phyloP scores from a whole-genome alignment of 768 basidiomycete species.

The Pleurotus tuber-regium region DNA sequence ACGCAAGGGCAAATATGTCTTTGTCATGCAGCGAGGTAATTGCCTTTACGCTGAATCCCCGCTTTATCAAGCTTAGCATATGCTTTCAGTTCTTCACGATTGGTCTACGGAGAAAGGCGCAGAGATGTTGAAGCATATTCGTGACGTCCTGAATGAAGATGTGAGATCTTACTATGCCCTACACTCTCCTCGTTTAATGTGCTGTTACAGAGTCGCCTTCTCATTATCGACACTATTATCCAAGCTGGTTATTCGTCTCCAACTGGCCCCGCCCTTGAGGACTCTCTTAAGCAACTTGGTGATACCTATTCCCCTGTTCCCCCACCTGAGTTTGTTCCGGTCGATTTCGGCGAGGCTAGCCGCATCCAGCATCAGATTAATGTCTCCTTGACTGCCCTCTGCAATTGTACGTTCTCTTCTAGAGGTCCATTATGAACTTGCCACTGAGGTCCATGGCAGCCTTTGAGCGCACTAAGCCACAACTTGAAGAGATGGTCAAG shows the following conservation, averaged over 20 bases:
- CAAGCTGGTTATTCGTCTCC: conserved; percentile 30
- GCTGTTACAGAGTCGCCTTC: conserved; percentile 28
- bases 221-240: conserved; percentile 35
- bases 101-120: conserved; percentile 37
- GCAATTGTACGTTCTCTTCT: conserved; percentile 25
- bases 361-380: conserved; percentile 35
- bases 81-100: conserved; percentile 31
- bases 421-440: too few relatives aligned
- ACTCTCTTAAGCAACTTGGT: conserved; percentile 27
- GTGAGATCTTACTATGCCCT: conserved; percentile 16
- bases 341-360: conserved; percentile 36
- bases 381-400: conserved; percentile 33
- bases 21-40: conserved; percentile 35
- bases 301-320: conserved; percentile 30
- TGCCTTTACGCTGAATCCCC: neutral
- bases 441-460: conserved; percentile 19
- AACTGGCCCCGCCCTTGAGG: conserved; percentile 23
- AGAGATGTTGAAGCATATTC: conserved; percentile 32
- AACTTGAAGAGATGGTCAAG: conserved; percentile 35
- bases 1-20: conserved; percentile 36
- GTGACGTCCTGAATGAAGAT: conserved; percentile 32
- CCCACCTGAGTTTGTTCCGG: conserved; percentile 33
- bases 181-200: neutral
- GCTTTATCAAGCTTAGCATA: neutral
- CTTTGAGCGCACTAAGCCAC: conserved; percentile 34